Evolutionary conservation across 163 green algal genomes (phyloP), one percentile per base, ranked within the genome.

Genomic region (Chlorella variabilis): DNA sequence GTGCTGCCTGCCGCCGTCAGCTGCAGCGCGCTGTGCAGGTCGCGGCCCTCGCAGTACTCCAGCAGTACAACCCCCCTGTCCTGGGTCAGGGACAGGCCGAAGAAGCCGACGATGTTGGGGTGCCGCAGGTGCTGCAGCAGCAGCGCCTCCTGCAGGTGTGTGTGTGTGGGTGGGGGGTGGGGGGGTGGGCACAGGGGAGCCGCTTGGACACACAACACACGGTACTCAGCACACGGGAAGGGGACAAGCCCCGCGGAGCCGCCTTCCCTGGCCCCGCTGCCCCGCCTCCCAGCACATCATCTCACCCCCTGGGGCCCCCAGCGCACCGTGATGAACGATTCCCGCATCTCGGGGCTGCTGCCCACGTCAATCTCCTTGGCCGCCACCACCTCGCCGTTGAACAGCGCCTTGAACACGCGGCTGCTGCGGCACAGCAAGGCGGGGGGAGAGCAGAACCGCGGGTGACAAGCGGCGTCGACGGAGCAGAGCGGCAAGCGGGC

Each of bases 111-210:
- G n/a, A 67, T 38, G 59, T 67, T 36, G 59, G 59, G 59, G 59
- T 67, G 59, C 20, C 59, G 59, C 59, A 67, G 29, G n/a, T 67
- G 27, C 59, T 67, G 59, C n/a, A 67, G 59, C 59, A 67, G 59
- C 27, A 67, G 59, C 27, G 17, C 59, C 29, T 67, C 59, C 54
- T 63, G 54, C 54, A 63, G 54, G 9, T n/a, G n/a, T n/a, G n/a
- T n/a, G n/a, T n/a, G n/a, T n/a, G n/a, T n/a, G n/a, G n/a, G n/a
- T n/a, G n/a, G n/a, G n/a, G n/a, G n/a, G n/a, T n/a, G n/a, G n/a
- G n/a, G n/a, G n/a, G n/a, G n/a, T n/a, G n/a, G n/a, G n/a, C n/a
- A n/a, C n/a, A n/a, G n/a, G n/a, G n/a, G n/a, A n/a, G n/a, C n/a
- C n/a, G n/a, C n/a, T n/a, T n/a, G n/a, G n/a, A n/a, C n/a, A n/a